Evolutionary conservation across 2,329 filamentous ascomycete genomes (phyloP), one percentile per base, ranked within the genome.

Genomic region (Colletotrichum viniferum): DNA sequence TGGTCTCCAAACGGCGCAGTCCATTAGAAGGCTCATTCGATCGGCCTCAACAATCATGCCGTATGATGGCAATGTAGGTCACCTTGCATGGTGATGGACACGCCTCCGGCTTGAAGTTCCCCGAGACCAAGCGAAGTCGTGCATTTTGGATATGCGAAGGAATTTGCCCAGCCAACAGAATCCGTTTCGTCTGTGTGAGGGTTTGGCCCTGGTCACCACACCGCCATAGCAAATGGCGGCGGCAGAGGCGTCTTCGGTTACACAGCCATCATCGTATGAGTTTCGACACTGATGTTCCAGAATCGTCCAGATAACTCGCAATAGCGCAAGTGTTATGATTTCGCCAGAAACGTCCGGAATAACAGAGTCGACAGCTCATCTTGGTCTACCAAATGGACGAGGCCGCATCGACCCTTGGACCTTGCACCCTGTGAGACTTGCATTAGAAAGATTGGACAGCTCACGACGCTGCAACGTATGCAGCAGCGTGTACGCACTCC

Each of bases 371-470:
- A 75, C 43, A 64, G 70, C 69, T 75, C 73, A 73, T 60, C 64
- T 75, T 75, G n/a, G 18, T 38, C 43, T 73, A 58, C 58, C 58
- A 60, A 75, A 75, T 75, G 58, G 48, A 73, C n/a, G n/a, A 52
- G 34, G 69, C 18, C 69, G 69, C 73, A 75, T 75, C 69, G 48
- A 75, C 63, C 64, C 73, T 60, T 32, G 73, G 69, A 38, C 73
- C 73, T 77, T 73, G 67, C 48, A 76, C 43, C 73, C 76, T 77
- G 68, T 68, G 65, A 69, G 76, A 74, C 71, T 64, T 78, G 77
- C 77, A 77, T 74, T 65, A 78, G 74, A 73, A 30, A 67, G 48
- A 62, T 68, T 77, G 71, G 69, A 77, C 76, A 78, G 67, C 74
- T 78, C 76, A 77, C 43, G 56, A 75, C 65, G 36, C 65, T 75